Conservation (phyloP, 352 stramenopile species). For the Globisporangium lucens region DNA sequence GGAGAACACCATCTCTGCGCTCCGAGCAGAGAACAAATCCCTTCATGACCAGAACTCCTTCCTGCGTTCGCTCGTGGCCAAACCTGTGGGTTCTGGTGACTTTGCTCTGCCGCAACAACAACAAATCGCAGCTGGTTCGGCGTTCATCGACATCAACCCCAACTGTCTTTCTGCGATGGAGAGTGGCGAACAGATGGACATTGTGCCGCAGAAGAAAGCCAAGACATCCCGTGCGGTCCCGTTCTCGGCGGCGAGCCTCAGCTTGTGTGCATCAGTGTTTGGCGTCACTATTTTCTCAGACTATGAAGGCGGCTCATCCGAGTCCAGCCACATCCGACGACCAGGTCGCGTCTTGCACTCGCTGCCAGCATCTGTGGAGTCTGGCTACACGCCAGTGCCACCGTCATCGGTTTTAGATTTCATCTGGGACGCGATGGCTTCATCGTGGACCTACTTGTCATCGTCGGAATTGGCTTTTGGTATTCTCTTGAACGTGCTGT, state of each 20-base stretch:
- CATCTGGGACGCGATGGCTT: conserved; percentile 28
- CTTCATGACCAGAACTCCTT: conserved; percentile 77
- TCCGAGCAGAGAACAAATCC: conserved; percentile 78
- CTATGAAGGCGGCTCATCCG: conserved; percentile 33
- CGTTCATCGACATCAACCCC: conserved; percentile 2
- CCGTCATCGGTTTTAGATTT: conserved; percentile 31
- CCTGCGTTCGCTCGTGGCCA: conserved; percentile 65
- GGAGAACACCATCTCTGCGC: conserved; percentile 60
- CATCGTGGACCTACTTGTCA: conserved; percentile 49
- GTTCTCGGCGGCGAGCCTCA: conserved; percentile 56
- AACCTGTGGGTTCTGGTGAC: conserved; percentile 10
- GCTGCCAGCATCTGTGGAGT: conserved; percentile 26
- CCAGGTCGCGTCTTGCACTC: conserved; percentile 64
- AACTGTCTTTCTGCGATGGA: conserved; percentile 26
- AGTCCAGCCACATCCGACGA: conserved; percentile 44
- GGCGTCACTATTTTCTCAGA: conserved; percentile 71
- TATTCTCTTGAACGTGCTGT: conserved; percentile 70
- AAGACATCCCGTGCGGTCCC: conserved; percentile 36
- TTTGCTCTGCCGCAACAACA: conserved; percentile 28
- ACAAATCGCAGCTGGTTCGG: conserved; percentile 18
- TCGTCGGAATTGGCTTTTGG: conserved; percentile 62
- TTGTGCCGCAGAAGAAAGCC: conserved; percentile 34
- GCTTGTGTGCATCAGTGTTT: conserved; percentile 72
- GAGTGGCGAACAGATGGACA: conserved; percentile 22
- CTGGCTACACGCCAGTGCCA: conserved; percentile 32